These are phyloP conservation scores for Phytophthora cactorum DNA, from an alignment of 352 stramenopile species.

Conservation along the genomic window DNA sequence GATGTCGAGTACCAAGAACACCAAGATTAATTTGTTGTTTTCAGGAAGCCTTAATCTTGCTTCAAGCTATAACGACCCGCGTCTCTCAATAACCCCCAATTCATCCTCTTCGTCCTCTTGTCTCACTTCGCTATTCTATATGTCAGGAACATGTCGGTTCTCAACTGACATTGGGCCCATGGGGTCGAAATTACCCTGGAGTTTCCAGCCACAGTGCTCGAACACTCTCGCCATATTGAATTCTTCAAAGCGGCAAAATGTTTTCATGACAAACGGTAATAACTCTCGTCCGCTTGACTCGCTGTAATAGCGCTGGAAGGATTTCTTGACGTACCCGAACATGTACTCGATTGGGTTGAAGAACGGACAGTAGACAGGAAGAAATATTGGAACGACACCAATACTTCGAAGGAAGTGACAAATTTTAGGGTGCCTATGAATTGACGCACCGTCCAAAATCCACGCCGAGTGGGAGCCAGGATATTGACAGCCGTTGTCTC, in stretches of 20 bases:
- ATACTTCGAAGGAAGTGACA: conserved; percentile 32
- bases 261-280: conserved; percentile 9
- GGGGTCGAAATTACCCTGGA: conserved; percentile 20
- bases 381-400: conserved; percentile 31
- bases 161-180: conserved; percentile 3
- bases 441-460: conserved; percentile 36
- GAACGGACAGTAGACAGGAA: conserved; percentile 38
- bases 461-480: conserved; percentile 32
- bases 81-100: not conserved
- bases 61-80: not conserved
- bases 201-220: conserved; percentile 21
- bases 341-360: conserved; percentile 45
- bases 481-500: conserved; percentile 18
- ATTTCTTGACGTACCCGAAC: conserved; percentile 28
- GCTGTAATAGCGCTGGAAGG: conserved; percentile 22
- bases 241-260: conserved; percentile 12
- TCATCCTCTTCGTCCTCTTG: not conserved
- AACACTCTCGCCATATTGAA: conserved; percentile 17
- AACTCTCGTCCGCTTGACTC: conserved; percentile 7
- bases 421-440: conserved; percentile 35
- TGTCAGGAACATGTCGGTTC: not conserved
- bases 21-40: not conserved
- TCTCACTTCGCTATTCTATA: not conserved
- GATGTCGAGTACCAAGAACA: not conserved
- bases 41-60: not conserved